Conservation (phyloP, 169 alveolate species). For the Babesia ovis region DNA sequence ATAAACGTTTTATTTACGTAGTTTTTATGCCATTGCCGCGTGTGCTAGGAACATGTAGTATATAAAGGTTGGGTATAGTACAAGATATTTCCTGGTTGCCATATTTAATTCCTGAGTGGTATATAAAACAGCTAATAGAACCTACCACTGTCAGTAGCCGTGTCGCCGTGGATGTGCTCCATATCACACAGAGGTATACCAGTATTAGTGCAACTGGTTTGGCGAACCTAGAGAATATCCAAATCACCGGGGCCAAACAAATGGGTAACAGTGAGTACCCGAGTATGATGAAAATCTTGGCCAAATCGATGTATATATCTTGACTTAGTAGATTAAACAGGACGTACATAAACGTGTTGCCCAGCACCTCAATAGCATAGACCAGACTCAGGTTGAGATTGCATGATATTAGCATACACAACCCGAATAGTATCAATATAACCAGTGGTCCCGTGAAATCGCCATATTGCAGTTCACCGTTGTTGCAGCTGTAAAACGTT, state of each 20-base stretch:
- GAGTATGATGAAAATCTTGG: slow-evolving; percentile 35
- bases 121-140: not conserved
- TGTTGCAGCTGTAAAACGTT: not conserved
- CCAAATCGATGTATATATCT: slow-evolving; percentile 40
- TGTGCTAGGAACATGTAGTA: slow-evolving; percentile 54
- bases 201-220: slow-evolving; percentile 18
- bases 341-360: slow-evolving; percentile 41
- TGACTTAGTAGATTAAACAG: slow-evolving; percentile 46
- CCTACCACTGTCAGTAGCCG: slow-evolving; percentile 39
- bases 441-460: slow-evolving; percentile 63
- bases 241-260: slow-evolving; percentile 52
- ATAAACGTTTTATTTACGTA: not conserved
- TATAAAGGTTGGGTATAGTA: slow-evolving; percentile 43
- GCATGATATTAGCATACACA: slow-evolving; percentile 52
- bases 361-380: slow-evolving; percentile 47
- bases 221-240: slow-evolving; percentile 49
- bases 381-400: slow-evolving; percentile 50
- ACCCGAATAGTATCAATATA: slow-evolving; percentile 28
- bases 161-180: slow-evolving; percentile 68
- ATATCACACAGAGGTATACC: slow-evolving; percentile 45
- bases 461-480: slow-evolving; percentile 29
- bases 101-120: slow-evolving; percentile 34
- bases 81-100: slow-evolving; percentile 26
- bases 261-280: slow-evolving; percentile 66
- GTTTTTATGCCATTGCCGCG: slow-evolving; percentile 19